phyloP scores from a whole-genome alignment of 2,329 filamentous ascomycete species.

The Aspergillus hiratsukae region DNA sequence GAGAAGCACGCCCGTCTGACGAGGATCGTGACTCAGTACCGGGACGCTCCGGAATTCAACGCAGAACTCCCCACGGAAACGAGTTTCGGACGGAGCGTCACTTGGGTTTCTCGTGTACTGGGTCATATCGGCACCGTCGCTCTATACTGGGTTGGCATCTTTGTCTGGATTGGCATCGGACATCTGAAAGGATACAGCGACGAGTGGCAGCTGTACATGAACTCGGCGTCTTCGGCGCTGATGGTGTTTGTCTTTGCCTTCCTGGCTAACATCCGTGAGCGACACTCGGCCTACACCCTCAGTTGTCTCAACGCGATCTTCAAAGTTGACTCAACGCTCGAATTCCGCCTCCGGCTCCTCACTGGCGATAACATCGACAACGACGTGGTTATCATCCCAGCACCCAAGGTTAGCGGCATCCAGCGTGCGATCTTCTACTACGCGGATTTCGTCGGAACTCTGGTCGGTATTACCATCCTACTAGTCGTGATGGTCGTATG shows the following conservation, averaged over 20 bases:
- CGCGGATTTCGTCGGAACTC: constrained; percentile 37
- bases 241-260: constrained; percentile 37
- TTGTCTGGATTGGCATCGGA: constrained; percentile 3
- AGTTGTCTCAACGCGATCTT: constrained; percentile 19
- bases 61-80: constrained; percentile 26
- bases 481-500: constrained; percentile 34
- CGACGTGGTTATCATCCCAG: constrained; percentile 26
- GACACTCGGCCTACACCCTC: constrained; percentile 12
- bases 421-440: constrained; percentile 38
- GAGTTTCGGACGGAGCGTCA: background rate
- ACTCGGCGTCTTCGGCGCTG: constrained; percentile 42
- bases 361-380: constrained; percentile 26
- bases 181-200: background rate
- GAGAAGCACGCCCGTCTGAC: background rate
- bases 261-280: constrained; percentile 19
- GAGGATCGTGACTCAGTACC: background rate
- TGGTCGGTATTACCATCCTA: constrained; percentile 37
- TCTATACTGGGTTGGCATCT: constrained; percentile 1
- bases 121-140: background rate
- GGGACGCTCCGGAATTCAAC: constrained; percentile 9
- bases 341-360: constrained; percentile 12
- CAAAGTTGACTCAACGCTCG: constrained; percentile 12
- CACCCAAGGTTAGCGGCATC: constrained; percentile 24
- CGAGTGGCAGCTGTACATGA: constrained; percentile 12
- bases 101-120: background rate